A percentile compares a stretch with the other conserved stretches of the same genome.
phyloP scores from a whole-genome alignment of 495 filamentous ascomycete species.

The Trichoderma reesei region DNA sequence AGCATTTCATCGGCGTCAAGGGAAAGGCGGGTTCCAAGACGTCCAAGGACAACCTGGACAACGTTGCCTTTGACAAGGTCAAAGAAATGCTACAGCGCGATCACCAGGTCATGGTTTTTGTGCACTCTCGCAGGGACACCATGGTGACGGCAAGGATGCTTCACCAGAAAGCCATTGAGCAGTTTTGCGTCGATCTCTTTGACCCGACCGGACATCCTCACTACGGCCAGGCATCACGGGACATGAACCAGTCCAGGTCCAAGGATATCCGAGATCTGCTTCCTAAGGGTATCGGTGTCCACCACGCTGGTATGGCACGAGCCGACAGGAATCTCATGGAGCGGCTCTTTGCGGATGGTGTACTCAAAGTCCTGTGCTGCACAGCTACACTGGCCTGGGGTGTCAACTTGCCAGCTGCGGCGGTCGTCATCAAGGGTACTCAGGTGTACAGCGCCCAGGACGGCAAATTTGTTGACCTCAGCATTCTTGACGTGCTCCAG shows the following conservation, averaged over 20 bases:
- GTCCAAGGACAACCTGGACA: slow-evolving; percentile 81
- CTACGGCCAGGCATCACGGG: slow-evolving; percentile 64
- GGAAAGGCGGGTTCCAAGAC: slow-evolving; percentile 72
- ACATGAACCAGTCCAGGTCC: slow-evolving; percentile 74
- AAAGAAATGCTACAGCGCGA: slow-evolving; percentile 76
- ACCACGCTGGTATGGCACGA: slow-evolving; percentile 91
- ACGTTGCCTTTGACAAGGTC: slow-evolving; percentile 85
- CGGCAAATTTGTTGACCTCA: slow-evolving; percentile 92
- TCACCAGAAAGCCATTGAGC: slow-evolving; percentile 73
- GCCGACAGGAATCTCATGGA: slow-evolving; percentile 92
- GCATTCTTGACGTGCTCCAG: slow-evolving; percentile 94
- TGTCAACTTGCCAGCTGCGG: slow-evolving; percentile 95
- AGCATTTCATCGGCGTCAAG: slow-evolving; percentile 94
- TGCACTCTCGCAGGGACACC: slow-evolving; percentile 93
- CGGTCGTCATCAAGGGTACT: slow-evolving; percentile 95
- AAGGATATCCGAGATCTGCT: slow-evolving; percentile 81
- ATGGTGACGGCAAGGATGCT: slow-evolving; percentile 77
- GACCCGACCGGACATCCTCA: slow-evolving; percentile 60
- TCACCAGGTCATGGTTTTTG: slow-evolving; percentile 98
- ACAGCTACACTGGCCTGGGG: slow-evolving; percentile 97
- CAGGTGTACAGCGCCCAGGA: slow-evolving; percentile 93
- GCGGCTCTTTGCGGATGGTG: slow-evolving; percentile 74
- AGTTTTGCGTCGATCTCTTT: slow-evolving; percentile 67
- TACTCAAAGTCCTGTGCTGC: slow-evolving; percentile 94
- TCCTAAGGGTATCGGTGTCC: slow-evolving; percentile 81